phyloP scores from a whole-genome alignment of 2,329 filamentous ascomycete species.

The Magnaporthales sp. region DNA sequence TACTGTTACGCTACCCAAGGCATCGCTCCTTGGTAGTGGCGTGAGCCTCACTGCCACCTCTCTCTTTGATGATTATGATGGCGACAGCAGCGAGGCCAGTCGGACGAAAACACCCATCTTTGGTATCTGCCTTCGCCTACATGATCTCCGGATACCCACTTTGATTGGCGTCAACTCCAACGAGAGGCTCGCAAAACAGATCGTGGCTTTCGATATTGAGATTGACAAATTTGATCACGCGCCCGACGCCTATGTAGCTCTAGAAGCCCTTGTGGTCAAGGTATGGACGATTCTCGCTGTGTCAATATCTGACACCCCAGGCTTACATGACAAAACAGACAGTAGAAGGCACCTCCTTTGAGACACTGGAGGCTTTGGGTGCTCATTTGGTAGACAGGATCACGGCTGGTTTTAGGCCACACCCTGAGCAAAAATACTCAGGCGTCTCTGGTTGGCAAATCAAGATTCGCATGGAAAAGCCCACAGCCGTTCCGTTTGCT shows the following conservation, averaged over 20 bases:
- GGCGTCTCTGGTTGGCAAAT: conserved; percentile 39
- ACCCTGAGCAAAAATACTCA: conserved; percentile 21
- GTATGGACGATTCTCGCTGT: conserved; percentile 30
- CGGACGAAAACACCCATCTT: conserved; percentile 13
- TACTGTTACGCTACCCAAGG: conserved; percentile 55
- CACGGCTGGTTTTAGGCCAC: conserved; percentile 29
- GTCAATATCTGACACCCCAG: not conserved
- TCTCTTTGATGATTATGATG: conserved; percentile 22
- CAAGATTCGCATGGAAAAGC: conserved; percentile 59
- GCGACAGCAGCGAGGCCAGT: not conserved
- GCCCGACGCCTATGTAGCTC: conserved; percentile 40
- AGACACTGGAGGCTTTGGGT: conserved; percentile 55
- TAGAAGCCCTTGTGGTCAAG: conserved; percentile 55
- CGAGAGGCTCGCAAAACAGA: conserved; percentile 58
- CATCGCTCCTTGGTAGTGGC: conserved; percentile 54
- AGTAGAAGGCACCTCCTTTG: conserved; percentile 47
- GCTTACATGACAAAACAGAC: conserved; percentile 24
- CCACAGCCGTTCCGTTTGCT: conserved; percentile 63
- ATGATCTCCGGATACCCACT: conserved; percentile 53
- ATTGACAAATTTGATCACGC: conserved; percentile 41
- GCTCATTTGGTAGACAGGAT: conserved; percentile 36
- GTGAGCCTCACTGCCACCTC: conserved; percentile 42
- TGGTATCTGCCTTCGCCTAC: conserved; percentile 34
- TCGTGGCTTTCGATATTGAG: conserved; percentile 54
- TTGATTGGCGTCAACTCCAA: conserved; percentile 66